Base-by-base conservation (phyloP, 495 filamentous ascomycete species). In the Aspergillus ostianus region DNA sequence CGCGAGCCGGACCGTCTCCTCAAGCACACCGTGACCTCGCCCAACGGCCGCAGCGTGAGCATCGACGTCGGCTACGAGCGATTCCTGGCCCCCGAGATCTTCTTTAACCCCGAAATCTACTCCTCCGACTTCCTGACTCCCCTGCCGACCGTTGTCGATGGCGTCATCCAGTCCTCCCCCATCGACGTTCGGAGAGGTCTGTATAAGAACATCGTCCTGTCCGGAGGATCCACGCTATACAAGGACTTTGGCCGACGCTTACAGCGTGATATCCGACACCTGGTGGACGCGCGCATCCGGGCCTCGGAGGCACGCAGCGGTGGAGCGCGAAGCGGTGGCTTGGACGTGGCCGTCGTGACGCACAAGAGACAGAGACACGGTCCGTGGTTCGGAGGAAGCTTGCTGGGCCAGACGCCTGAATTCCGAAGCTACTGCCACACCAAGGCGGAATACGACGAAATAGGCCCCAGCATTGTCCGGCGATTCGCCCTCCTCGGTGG, bases 31-130 rank as follows among this genome's bases (percentile, higher is more conserved):
- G 90, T 96, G 17, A 86, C 84, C 36, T 85, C 93, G 50, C 90
- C 90, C n/a, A 92, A 92, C 62, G 94, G 94, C 48, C 86, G 88
- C 60, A 87, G 87, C 60, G 85, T 93, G 10, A 85, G 78, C 17
- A 90, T 98, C 41, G 94, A 98, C 69, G 89, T 98, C 41, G 94
- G 94, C 46, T 98, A 98, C 76, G 94, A 98, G 72, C 91, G 94
- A 41, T 98, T 98, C 83, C 83, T 98, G 46, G 94, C 94, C 3
- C 94, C 94, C 47, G 94, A 98, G 74, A 98, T 98, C 64, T 98
- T 98, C 81, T 98, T 98, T 83, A 98, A 98, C 74, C 94, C 94
- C 36, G 94, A 98, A 80, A 98, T 98, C 68, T 97, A 96, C 80
- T 96, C 90, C 30, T 97, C 93, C 58, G 95, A 98, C 73, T 98